Evolutionary conservation across 2,329 filamentous ascomycete genomes (phyloP).

Genomic region (Aspergillus aculeatinus): DNA sequence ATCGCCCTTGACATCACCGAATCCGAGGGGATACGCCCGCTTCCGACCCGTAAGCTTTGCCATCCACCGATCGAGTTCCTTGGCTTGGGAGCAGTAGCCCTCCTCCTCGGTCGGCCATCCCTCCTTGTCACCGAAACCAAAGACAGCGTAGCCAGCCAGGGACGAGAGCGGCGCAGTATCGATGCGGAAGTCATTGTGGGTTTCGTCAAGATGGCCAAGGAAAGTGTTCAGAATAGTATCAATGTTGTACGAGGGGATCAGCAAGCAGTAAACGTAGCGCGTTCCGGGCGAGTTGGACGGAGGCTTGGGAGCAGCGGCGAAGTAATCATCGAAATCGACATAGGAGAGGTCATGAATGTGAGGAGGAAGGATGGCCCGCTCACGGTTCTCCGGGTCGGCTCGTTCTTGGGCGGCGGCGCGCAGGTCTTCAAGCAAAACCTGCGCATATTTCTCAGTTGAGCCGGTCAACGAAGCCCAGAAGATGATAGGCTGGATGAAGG

Average conservation of each 20-base stretch:
- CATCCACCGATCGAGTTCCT: slow-evolving; percentile 92
- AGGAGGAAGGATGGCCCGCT: slow-evolving; percentile 52
- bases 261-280: slow-evolving; percentile 76
- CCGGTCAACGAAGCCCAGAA: slow-evolving; percentile 91
- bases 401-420: slow-evolving; percentile 39
- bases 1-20: slow-evolving; percentile 81
- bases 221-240: slow-evolving; percentile 88
- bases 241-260: slow-evolving; percentile 92
- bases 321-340: slow-evolving; percentile 90
- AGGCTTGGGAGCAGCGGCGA: slow-evolving; percentile 70
- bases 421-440: slow-evolving; percentile 60
- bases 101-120: slow-evolving; percentile 89
- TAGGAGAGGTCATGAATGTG: slow-evolving; percentile 76
- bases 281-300: slow-evolving; percentile 47
- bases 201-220: slow-evolving; percentile 82
- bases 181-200: slow-evolving; percentile 94
- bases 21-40: slow-evolving; percentile 82
- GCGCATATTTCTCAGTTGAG: slow-evolving; percentile 73
- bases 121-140: slow-evolving; percentile 87
- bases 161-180: slow-evolving; percentile 78
- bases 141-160: slow-evolving; percentile 84
- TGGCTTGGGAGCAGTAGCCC: slow-evolving; percentile 90
- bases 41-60: slow-evolving; percentile 86
- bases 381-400: slow-evolving; percentile 23
- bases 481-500: slow-evolving; percentile 63